Conservation (phyloP, 2,329 filamentous ascomycete genomes). For the Cladophialophora carrionii region DNA sequence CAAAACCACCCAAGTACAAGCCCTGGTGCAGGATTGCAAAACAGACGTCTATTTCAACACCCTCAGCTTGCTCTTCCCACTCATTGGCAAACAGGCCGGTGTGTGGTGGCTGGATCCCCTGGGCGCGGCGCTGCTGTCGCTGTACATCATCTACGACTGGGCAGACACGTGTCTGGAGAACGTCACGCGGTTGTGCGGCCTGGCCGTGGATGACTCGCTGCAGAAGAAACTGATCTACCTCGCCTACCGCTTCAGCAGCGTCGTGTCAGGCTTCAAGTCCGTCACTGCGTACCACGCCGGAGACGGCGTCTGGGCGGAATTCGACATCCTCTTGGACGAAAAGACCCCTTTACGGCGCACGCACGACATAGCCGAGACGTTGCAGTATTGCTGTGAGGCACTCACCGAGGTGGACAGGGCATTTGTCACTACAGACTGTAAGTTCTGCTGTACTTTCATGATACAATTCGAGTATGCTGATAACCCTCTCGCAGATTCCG, state of each 20-base stretch:
- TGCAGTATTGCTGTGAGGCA: conserved; percentile 61
- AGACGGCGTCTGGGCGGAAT: conserved; percentile 66
- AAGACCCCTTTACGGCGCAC: conserved; percentile 56
- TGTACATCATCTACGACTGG: conserved; percentile 73
- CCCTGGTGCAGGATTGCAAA: conserved; percentile 66
- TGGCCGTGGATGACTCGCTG: conserved; percentile 57
- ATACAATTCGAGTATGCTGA: neutral
- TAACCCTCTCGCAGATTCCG: conserved; percentile 14
- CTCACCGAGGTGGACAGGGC: conserved; percentile 57
- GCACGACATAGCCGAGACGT: conserved; percentile 65
- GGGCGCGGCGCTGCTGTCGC: conserved; percentile 64
- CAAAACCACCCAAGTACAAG: conserved; percentile 67
- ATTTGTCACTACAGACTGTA: conserved; percentile 58
- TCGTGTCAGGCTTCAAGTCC: conserved; percentile 59
- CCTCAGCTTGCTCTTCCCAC: conserved; percentile 64
- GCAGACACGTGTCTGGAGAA: conserved; percentile 64
- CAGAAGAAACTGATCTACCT: conserved; percentile 63
- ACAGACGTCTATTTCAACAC: conserved; percentile 68
- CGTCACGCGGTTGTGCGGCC: conserved; percentile 62
- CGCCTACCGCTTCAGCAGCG: conserved; percentile 60
- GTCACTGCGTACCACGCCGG: conserved; percentile 64
- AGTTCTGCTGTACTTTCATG: conserved; percentile 35
- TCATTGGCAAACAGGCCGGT: conserved; percentile 61
- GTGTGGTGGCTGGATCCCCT: conserved; percentile 70
- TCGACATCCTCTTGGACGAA: conserved; percentile 62